A percentile compares a stretch with the other conserved stretches of the same genome.
phyloP scores from a whole-genome alignment of 2,329 filamentous ascomycete species.

The Pseudogymnoascus sp. region DNA sequence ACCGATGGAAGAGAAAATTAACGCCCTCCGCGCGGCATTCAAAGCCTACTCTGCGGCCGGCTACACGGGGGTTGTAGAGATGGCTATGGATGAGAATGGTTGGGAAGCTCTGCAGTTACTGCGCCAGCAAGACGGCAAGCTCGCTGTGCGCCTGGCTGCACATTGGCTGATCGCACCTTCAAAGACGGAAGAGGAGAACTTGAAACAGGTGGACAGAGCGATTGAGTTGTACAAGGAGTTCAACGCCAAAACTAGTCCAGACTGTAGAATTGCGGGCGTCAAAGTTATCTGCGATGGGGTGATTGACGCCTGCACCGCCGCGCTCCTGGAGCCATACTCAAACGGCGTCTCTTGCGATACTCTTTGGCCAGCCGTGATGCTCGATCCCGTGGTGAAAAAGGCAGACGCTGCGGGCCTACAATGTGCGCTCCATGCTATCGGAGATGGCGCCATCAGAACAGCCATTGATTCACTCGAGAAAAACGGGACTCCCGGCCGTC shows the following conservation, averaged over 20 bases:
- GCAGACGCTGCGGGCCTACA: no score
- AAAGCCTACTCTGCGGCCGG: constrained; percentile 41
- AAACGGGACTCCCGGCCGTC: no score
- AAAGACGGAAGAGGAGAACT: constrained; percentile 34
- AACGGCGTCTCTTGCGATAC: constrained; percentile 31
- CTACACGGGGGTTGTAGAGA: constrained; percentile 48
- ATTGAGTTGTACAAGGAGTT: constrained; percentile 39
- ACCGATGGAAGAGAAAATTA: constrained; percentile 39
- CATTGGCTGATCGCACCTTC: constrained; percentile 48
- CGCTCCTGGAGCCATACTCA: constrained; percentile 49
- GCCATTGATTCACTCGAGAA: no score
- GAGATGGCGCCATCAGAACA: no score
- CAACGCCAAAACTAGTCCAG: constrained; percentile 36
- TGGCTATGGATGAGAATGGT: constrained; percentile 50
- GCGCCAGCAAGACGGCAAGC: constrained; percentile 25
- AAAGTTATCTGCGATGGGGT: constrained; percentile 60
- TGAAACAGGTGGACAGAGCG: constrained; percentile 43
- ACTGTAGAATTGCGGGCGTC: constrained; percentile 48
- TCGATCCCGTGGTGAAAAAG: no score
- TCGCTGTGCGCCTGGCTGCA: constrained; percentile 42
- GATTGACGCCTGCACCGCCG: constrained; percentile 57
- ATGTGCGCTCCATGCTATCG: no score
- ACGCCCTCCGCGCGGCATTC: constrained; percentile 39
- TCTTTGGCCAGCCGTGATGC: no score
- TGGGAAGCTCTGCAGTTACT: constrained; percentile 43